Percentiles rank a stretch among this genome's conserved stretches.
Conservation (phyloP, 768 basidiomycete species). For the Clathrus columnatus region DNA sequence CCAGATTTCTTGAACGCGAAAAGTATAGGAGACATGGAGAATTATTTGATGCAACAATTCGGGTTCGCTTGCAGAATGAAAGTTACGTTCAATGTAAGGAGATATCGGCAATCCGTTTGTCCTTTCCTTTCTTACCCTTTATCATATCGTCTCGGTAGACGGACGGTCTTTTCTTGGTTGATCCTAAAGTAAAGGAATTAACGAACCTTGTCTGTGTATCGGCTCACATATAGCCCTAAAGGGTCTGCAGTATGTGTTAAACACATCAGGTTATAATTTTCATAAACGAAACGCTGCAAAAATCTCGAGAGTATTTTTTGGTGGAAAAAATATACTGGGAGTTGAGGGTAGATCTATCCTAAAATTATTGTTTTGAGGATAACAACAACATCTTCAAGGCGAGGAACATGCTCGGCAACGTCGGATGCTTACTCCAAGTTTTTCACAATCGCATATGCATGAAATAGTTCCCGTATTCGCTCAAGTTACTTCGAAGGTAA, state of each 20-base stretch:
- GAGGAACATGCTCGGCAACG: constrained; percentile 21
- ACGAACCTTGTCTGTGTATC: not conserved
- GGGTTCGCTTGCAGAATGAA: too few relatives aligned
- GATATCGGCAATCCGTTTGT: too few relatives aligned
- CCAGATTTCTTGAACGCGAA: too few relatives aligned
- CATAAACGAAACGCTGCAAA: constrained; percentile 13
- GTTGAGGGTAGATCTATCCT: not conserved
- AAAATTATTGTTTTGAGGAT: not conserved
- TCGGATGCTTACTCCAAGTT: constrained; percentile 23
- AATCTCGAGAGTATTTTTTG: constrained; percentile 12
- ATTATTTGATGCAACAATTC: too few relatives aligned
- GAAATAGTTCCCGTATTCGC: constrained; percentile 21
- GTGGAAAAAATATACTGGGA: not conserved
- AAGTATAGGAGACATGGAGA: too few relatives aligned
- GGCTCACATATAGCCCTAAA: not conserved
- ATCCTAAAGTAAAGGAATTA: not conserved
- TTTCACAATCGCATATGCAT: constrained; percentile 19
- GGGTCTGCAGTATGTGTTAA: constrained; percentile 13
- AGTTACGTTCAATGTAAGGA: too few relatives aligned
- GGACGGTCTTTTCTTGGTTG: not conserved
- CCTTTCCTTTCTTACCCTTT: too few relatives aligned
- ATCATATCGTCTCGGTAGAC: too few relatives aligned
- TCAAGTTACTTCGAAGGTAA: constrained; percentile 14
- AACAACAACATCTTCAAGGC: constrained; percentile 8
- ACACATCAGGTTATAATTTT: constrained; percentile 21